These are phyloP conservation scores for Globisporangium nagaii DNA, from an alignment of 352 stramenopile species.

Conservation along the genomic window DNA sequence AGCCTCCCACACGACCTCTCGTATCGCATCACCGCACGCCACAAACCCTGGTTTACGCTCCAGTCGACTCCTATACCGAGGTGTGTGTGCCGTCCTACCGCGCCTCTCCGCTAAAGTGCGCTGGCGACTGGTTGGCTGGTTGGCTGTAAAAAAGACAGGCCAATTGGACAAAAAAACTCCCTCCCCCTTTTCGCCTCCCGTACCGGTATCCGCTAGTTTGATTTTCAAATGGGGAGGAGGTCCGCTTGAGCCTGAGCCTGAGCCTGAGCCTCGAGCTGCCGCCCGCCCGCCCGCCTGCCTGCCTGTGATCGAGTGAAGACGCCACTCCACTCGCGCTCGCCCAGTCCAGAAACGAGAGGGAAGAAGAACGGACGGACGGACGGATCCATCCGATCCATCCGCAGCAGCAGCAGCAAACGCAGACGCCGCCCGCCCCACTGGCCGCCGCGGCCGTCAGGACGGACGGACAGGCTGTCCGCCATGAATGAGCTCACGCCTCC, in stretches of 20 bases:
- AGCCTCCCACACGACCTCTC: too few species aligned
- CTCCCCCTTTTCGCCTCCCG: not conserved
- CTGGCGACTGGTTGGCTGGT: conserved; percentile 8
- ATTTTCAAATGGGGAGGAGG: conserved; percentile 33
- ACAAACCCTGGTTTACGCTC: too few species aligned
- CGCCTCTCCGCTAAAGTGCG: conserved; percentile 12
- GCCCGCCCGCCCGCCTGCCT: too few species aligned
- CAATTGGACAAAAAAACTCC: not conserved
- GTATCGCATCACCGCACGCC: too few species aligned
- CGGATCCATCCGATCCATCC: conserved; percentile 7
- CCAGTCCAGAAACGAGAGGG: conserved; percentile 9
- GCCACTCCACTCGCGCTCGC: not conserved
- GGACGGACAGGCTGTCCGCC: not conserved
- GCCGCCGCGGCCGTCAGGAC: not conserved
- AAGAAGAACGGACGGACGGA: conserved; percentile 4
- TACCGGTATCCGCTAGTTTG: conserved; percentile 1
- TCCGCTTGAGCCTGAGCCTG: too few species aligned
- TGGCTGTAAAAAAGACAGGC: conserved; percentile 1
- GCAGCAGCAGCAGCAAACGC: not conserved
- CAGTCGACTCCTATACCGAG: not conserved
- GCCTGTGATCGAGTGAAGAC: conserved; percentile 2
- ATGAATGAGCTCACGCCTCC: conserved; percentile 14
- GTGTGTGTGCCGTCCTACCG: not conserved
- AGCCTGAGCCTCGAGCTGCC: too few species aligned
- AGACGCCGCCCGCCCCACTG: not conserved